phyloP scores from a whole-genome alignment of 768 basidiomycete genomes.

The Podaxis sp. region DNA sequence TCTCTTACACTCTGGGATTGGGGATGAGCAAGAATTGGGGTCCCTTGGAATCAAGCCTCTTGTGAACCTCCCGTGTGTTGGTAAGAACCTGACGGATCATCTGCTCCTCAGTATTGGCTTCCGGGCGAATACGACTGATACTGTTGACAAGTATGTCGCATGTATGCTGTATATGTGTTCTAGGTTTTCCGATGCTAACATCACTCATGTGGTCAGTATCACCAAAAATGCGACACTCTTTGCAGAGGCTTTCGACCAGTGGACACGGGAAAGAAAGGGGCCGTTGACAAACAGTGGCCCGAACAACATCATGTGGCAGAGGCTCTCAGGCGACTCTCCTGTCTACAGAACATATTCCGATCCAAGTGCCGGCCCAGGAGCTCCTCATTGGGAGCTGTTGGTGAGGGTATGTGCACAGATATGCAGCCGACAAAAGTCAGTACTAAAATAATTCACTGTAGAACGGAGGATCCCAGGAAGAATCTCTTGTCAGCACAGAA shows the following conservation, averaged over 20 bases:
- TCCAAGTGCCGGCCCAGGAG: constrained; percentile 17
- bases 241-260: constrained; percentile 12
- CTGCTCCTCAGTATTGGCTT: constrained; percentile 12
- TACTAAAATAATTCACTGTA: background rate
- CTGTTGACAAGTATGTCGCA: background rate
- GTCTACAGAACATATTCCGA: constrained; percentile 13
- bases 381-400: constrained; percentile 15
- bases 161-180: background rate
- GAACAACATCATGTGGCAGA: constrained; percentile 18
- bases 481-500: background rate
- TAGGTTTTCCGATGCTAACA: background rate
- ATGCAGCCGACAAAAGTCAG: background rate
- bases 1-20: constrained; percentile 16
- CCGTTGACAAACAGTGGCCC: constrained; percentile 7
- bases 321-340: constrained; percentile 13
- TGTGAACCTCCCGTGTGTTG: constrained; percentile 24
- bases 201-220: background rate
- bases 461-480: constrained; percentile 4
- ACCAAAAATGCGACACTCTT: constrained; percentile 1
- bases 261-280: constrained; percentile 14
- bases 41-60: constrained; percentile 19
- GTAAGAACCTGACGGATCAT: constrained; percentile 26
- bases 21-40: constrained; percentile 11
- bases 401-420: constrained; percentile 13
- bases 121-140: constrained; percentile 13